A percentile compares a stretch with the other conserved stretches of the same genome.
Evolutionary conservation across 345 rosid genomes (phyloP).

Genomic region (Citrus hindsii): DNA sequence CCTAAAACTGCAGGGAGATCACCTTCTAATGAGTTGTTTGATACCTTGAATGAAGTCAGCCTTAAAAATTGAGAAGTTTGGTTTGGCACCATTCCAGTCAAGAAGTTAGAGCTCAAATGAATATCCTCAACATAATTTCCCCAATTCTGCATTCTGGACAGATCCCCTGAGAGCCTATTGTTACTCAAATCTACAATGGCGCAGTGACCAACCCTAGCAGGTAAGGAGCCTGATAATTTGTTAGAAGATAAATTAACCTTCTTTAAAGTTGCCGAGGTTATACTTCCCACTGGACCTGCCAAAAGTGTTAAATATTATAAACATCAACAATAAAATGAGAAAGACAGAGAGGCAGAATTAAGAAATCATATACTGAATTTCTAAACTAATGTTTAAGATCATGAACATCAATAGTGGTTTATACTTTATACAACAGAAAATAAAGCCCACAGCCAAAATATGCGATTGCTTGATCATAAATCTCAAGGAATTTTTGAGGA

Average conservation of each 20-base stretch:
- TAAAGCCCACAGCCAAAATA: not conserved
- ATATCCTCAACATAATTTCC: slow-evolving; percentile 75
- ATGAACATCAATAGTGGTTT: not conserved
- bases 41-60: slow-evolving; percentile 53
- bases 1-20: slow-evolving; percentile 55
- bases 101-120: slow-evolving; percentile 66
- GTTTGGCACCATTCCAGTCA: slow-evolving; percentile 60
- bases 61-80: slow-evolving; percentile 75
- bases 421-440: not conserved
- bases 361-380: not conserved
- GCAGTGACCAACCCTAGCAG: slow-evolving; percentile 58
- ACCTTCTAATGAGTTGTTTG: slow-evolving; percentile 68
- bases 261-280: slow-evolving; percentile 68
- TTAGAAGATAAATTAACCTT: slow-evolving; percentile 78
- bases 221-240: slow-evolving; percentile 67
- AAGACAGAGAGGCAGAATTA: not conserved
- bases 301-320: slow-evolving; percentile 13
- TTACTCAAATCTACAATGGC: slow-evolving; percentile 72
- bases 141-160: slow-evolving; percentile 74
- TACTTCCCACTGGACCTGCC: slow-evolving; percentile 73
- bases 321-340: not conserved
- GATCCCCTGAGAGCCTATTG: slow-evolving; percentile 63
- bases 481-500: not conserved
- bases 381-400: not conserved
- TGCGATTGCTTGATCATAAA: not conserved